Percentiles rank a stretch among this genome's conserved stretches.
phyloP scores from a whole-genome alignment of 331 rosid genomes.

The Acacia pycnantha region DNA sequence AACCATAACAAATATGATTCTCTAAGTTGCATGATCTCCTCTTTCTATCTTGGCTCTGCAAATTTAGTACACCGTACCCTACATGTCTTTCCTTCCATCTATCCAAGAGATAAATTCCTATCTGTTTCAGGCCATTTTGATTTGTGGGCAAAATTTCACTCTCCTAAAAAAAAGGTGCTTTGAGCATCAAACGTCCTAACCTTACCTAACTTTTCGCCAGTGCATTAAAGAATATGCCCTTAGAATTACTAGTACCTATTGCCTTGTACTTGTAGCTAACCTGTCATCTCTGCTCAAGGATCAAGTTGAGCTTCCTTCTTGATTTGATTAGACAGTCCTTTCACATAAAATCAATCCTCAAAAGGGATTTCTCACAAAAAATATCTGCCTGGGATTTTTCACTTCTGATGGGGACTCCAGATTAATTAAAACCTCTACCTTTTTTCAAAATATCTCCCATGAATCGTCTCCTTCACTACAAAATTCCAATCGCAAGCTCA shows the following conservation, averaged over 20 bases:
- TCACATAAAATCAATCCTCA: not conserved
- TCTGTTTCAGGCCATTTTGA: constrained; percentile 10
- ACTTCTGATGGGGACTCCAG: not conserved
- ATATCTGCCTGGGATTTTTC: constrained; percentile 3
- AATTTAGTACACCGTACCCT: not conserved
- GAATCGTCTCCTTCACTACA: not conserved
- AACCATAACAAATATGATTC: not conserved
- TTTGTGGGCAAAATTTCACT: constrained; percentile 21
- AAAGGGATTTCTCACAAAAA: constrained; percentile 12
- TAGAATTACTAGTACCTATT: not conserved
- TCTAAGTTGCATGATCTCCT: not conserved
- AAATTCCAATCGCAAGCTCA: constrained; percentile 7
- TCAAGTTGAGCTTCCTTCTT: not conserved
- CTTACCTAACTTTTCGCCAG: constrained; percentile 10
- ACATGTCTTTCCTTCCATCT: not conserved
- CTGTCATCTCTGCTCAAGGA: not conserved
- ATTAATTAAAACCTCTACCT: not conserved
- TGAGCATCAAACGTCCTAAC: constrained; percentile 19
- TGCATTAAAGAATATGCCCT: not conserved
- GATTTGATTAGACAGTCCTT: not conserved
- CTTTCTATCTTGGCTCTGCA: not conserved
- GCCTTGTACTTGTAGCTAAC: not conserved
- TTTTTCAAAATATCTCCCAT: not conserved
- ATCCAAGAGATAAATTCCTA: not conserved
- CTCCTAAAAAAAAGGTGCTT: not conserved